Conservation (phyloP, 495 filamentous ascomycete genomes). For the Penicillium simplicissimum region DNA sequence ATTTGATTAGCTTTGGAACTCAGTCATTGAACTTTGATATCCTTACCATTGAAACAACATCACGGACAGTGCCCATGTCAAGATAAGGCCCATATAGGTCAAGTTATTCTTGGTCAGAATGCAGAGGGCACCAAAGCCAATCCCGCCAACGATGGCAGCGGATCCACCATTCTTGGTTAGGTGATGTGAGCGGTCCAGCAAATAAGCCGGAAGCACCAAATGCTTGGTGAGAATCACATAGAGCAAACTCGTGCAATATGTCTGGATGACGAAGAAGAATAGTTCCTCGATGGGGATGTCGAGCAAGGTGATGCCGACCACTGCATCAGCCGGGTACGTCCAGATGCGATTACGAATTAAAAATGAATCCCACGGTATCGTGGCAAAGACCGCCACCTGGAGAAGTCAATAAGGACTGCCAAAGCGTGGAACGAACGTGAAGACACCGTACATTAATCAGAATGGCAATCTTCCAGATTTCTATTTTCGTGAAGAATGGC, state of each 20-base stretch:
- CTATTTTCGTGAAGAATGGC: constrained; percentile 58
- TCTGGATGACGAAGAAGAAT: constrained; percentile 77
- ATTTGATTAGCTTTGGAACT: background rate
- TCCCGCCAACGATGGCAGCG: constrained; percentile 2
- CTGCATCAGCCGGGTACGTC: constrained; percentile 63
- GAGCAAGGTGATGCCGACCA: constrained; percentile 58
- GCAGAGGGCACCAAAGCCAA: background rate
- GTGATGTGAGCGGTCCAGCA: constrained; percentile 31
- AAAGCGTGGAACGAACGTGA: background rate
- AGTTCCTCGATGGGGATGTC: constrained; percentile 65
- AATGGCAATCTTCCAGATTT: constrained; percentile 57
- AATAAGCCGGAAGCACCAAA: constrained; percentile 56
- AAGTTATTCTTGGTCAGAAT: background rate
- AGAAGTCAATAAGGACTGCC: constrained; percentile 2
- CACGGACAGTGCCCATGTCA: constrained; percentile 66
- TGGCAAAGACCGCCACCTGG: constrained; percentile 58
- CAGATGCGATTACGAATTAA: constrained; percentile 62
- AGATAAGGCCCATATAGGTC: constrained; percentile 65
- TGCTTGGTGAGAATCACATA: constrained; percentile 65
- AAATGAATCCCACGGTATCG: constrained; percentile 72
- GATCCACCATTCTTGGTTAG: background rate
- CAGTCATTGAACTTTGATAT: background rate
- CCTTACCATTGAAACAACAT: constrained; percentile 59
- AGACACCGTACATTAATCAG: constrained; percentile 45
- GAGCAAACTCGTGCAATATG: constrained; percentile 65